Evolutionary conservation across 2,329 filamentous ascomycete species (phyloP), one percentile per base, ranked within the genome.

Genomic region (Fusarium nisikadoi): DNA sequence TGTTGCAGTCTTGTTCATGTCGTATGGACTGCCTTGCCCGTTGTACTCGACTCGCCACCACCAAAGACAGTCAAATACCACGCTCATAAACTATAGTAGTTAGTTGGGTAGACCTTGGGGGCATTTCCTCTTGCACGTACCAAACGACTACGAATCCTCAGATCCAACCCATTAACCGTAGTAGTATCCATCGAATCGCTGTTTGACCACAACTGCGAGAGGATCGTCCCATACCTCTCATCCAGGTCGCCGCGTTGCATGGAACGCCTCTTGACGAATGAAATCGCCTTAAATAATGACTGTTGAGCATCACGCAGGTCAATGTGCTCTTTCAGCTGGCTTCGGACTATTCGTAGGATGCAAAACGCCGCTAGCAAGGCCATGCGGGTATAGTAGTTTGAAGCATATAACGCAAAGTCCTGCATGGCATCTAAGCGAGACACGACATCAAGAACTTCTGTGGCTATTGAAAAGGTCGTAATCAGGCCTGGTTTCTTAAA

Each of bases 31-130:
- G 27, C 56, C 56, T 54, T 59, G 56, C 35, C 56, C 56, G 20
- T 59, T 59, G 33, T 54, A 54, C 17, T 59, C 56, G 27, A 59
- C 56, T 59, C 56, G 46, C 46, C 56, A 59, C 56, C 56, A 54
- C 56, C 56, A 59, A 20, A 54, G 45, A 20, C 35, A 59, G 46
- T 54, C 56, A 33, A 59, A 59, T 8, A 54, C 56, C 9, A 59
- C 46, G 25, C 56, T 59, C 56, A 59, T 59, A 17, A 59, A 59
- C 46, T 54, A 59, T 54, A 5, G 6, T 3, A 19, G 19, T 59
- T 31, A 54, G 46, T 36, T 33, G 5, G 16, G 31, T 17, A 29
- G 25, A 29, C 35, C 4, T 20, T 8, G 20, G 25, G 27, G 5
- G n/a, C 2, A 8, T 12, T 33, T 23, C 19, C 25, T 58, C 38